phyloP scores from a whole-genome alignment of 257 asterid genomes.

The Striga asiatica region DNA sequence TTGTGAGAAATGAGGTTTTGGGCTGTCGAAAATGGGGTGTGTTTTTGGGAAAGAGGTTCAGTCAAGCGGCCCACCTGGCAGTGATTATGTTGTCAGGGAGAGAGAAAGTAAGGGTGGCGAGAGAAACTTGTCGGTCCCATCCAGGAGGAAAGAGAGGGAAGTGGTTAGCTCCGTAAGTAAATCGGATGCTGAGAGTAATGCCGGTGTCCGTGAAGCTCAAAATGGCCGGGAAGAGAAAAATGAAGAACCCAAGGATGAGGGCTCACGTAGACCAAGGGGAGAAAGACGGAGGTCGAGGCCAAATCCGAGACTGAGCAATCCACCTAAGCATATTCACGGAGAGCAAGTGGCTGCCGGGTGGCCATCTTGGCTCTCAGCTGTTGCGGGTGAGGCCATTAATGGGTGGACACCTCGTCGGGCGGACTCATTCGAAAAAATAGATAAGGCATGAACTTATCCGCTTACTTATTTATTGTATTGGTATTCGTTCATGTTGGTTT shows the following conservation, averaged over 20 bases:
- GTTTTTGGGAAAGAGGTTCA: constrained; percentile 69
- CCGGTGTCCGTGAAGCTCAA: constrained; percentile 28
- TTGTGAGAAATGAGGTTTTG: constrained; percentile 66
- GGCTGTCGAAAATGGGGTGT: constrained; percentile 70
- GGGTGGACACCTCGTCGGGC: constrained; percentile 98
- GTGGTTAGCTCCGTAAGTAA: constrained; percentile 30
- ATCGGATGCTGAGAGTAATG: constrained; percentile 23
- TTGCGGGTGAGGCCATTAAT: constrained; percentile 88
- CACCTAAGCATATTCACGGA: constrained; percentile 68
- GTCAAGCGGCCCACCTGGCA: constrained; percentile 40
- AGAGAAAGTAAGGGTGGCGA: constrained; percentile 32
- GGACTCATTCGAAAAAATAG: constrained; percentile 77
- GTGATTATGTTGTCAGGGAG: constrained; percentile 28
- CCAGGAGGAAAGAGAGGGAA: constrained; percentile 53
- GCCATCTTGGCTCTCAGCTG: constrained; percentile 95
- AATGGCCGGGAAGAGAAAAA: constrained; percentile 35
- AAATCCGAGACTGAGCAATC: constrained; percentile 71
- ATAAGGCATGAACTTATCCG: constrained; percentile 44
- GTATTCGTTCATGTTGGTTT: too few relatives aligned
- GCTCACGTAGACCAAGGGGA: constrained; percentile 32
- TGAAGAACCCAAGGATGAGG: constrained; percentile 41
- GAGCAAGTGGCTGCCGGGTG: constrained; percentile 97
- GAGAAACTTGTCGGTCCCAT: constrained; percentile 33
- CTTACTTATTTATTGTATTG: not conserved
- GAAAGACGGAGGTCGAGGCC: constrained; percentile 70